Base-by-base conservation (phyloP, 176 grass and related monocot species). In the Cenchrus purpureus region DNA sequence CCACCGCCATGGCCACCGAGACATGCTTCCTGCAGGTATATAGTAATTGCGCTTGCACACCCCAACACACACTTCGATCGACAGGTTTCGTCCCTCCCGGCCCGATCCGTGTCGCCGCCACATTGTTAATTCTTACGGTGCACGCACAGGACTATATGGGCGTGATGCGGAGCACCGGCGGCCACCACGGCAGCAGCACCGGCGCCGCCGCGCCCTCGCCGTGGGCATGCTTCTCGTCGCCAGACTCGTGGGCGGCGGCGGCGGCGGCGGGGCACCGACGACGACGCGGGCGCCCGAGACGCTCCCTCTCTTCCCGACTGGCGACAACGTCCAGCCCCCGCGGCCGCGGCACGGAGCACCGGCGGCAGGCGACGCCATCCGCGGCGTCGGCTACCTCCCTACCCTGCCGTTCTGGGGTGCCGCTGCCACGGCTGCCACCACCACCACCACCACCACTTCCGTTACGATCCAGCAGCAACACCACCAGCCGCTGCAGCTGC, bases 291-390 rank as follows among this genome's bases (percentile, higher is more conserved):
- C 85, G 69, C 83, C 87, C 16, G 87, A 91, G 63, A 94, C 92
- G 43, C 92, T 94, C 9, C 89, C 89, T 4, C 87, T 94, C 83
- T 94, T 94, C 80, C 92, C 92, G 14, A 84, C 83, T 15, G 79
- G 17, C 52, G 12, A 37, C 66, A 6, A 0, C 40, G 1, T 15
- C 65, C 42, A 46, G 8, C 20, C 20, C 14, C 17, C 59, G 31
- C 69, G 57, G 15, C 10, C 70, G 72, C 58, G 67, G 20, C 79
- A 49, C 59, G 81, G 7, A 25, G 59, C 17, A 16, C 58, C 16
- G 51, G 43, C 16, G 49, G 20, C 71, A 2, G 40, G 14, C 12
- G 65, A 40, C 37, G 13, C 51, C 37, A 6, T 29, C 51, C 32
- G 45, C 73, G 2, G 17, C 79, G 61, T 42, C 51, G 50, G 49